A percentile compares a stretch with the other conserved stretches of the same genome.
Evolutionary conservation across 768 basidiomycete genomes (phyloP).

Genomic region (Boletus eberwhitei): DNA sequence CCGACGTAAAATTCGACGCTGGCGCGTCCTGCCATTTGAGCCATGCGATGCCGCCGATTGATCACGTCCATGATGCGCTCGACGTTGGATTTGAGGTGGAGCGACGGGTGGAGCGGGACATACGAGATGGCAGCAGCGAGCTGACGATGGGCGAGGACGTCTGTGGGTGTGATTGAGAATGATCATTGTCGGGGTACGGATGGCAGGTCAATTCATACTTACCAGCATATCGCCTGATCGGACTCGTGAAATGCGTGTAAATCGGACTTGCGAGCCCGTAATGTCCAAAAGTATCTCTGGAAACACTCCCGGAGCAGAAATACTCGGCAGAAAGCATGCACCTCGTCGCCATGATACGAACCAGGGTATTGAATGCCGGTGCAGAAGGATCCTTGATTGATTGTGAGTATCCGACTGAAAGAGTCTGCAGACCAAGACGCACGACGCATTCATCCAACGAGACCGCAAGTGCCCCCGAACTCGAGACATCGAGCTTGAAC

Average conservation of each 20-base stretch:
- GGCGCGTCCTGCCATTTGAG: constrained; percentile 95
- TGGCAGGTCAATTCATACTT: constrained; percentile 15
- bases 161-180: constrained; percentile 34
- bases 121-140: constrained; percentile 87
- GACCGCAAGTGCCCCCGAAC: constrained; percentile 82
- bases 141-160: constrained; percentile 93
- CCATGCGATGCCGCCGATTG: constrained; percentile 91
- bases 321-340: constrained; percentile 99
- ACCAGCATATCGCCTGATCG: constrained; percentile 95
- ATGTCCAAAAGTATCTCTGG: constrained; percentile 89
- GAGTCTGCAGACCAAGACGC: constrained; percentile 27
- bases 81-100: constrained; percentile 86
- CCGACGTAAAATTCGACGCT: constrained; percentile 98
- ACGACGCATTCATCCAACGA: constrained; percentile 89
- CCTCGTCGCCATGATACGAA: constrained; percentile 97
- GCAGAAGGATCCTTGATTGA: constrained; percentile 65
- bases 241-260: constrained; percentile 98
- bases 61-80: constrained; percentile 84
- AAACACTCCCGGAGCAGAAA: constrained; percentile 93
- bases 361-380: constrained; percentile 94
- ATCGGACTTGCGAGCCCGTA: constrained; percentile 97
- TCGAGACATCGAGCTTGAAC: constrained; percentile 82
- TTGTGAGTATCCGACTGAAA: neutral
- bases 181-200: neutral
- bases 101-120: constrained; percentile 74